Evolutionary conservation across 2,329 filamentous ascomycete genomes (phyloP).

Genomic region (Calonectria pauciramosa): DNA sequence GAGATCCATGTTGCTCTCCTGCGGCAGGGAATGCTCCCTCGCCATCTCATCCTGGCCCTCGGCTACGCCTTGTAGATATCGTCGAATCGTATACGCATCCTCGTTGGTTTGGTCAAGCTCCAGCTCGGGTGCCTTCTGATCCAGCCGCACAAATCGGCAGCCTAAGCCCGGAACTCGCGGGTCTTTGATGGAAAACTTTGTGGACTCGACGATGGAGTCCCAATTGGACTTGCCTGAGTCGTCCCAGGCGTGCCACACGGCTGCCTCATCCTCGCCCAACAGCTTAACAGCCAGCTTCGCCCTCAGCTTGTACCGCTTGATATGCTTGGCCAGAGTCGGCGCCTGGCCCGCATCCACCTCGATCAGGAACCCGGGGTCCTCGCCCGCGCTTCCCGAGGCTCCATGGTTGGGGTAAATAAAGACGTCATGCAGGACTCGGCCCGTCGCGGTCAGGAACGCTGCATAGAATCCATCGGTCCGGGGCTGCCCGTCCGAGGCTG

Average conservation of each 20-base stretch:
- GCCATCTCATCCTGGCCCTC: conserved; percentile 88
- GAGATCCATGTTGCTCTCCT: conserved; percentile 91
- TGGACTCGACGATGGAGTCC: conserved; percentile 35
- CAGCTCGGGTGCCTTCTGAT: conserved; percentile 50
- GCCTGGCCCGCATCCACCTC: conserved; percentile 84
- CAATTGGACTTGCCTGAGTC: conserved; percentile 53
- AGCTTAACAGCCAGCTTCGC: conserved; percentile 80
- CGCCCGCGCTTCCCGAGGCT: conserved; percentile 39
- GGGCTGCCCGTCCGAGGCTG: conserved; percentile 53
- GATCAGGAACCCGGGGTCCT: conserved; percentile 71
- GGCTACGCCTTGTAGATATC: conserved; percentile 84
- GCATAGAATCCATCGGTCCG: conserved; percentile 76
- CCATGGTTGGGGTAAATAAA: conserved; percentile 81
- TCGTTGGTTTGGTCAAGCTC: conserved; percentile 64
- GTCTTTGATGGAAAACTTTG: conserved; percentile 61
- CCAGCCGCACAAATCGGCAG: conserved; percentile 58
- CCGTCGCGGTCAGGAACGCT: conserved; percentile 88
- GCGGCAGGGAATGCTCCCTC: conserved; percentile 79
- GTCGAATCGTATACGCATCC: conserved; percentile 78
- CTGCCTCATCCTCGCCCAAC: conserved; percentile 74
- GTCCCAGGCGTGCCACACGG: conserved; percentile 83
- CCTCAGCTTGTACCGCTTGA: conserved; percentile 88
- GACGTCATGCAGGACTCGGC: conserved; percentile 88
- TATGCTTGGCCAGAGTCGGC: conserved; percentile 74
- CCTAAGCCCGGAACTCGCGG: conserved; percentile 69